A percentile compares a stretch with the other conserved stretches of the same genome.
phyloP scores from a whole-genome alignment of 768 basidiomycete species.

The Pholiota molesta region DNA sequence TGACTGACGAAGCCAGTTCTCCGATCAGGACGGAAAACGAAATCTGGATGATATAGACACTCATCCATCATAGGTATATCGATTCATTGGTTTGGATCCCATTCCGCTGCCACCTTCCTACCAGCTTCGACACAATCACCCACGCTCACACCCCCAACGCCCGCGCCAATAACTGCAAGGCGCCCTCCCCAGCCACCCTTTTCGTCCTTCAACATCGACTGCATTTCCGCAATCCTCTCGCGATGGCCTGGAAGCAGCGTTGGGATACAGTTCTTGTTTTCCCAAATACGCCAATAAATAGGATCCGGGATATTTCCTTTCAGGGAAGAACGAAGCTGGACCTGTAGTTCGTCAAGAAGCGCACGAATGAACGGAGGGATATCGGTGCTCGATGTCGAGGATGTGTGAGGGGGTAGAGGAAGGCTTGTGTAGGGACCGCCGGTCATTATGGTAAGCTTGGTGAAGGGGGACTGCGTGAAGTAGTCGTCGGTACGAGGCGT shows the following conservation, averaged over 20 bases:
- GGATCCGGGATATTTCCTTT: conserved; percentile 53
- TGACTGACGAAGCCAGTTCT: too few relatives aligned
- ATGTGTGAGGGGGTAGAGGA: conserved; percentile 27
- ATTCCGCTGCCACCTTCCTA: conserved; percentile 51
- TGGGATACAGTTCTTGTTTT: conserved; percentile 77
- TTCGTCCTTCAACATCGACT: conserved; percentile 33
- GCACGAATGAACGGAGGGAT: conserved; percentile 28
- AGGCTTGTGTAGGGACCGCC: conserved; percentile 69
- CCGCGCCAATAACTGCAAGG: conserved; percentile 79
- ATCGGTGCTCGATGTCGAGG: conserved; percentile 26
- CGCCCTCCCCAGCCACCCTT: conserved; percentile 42
- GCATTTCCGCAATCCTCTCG: conserved; percentile 65
- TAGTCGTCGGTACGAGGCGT: conserved; percentile 21
- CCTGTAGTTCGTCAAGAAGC: conserved; percentile 42
- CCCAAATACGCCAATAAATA: conserved; percentile 50
- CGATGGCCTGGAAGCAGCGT: conserved; percentile 74
- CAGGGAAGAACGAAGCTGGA: conserved; percentile 40
- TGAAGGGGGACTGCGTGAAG: conserved; percentile 40
- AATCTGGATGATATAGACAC: too few relatives aligned
- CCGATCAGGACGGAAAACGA: too few relatives aligned
- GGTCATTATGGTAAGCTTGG: conserved; percentile 90
- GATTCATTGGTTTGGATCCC: conserved; percentile 17
- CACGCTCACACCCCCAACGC: conserved; percentile 85
- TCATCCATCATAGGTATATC: too few relatives aligned
- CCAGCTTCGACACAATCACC: conserved; percentile 85